These are phyloP conservation scores for Galeopsis tetrahit DNA, from an alignment of 257 asterid genomes.

Conservation along the genomic window DNA sequence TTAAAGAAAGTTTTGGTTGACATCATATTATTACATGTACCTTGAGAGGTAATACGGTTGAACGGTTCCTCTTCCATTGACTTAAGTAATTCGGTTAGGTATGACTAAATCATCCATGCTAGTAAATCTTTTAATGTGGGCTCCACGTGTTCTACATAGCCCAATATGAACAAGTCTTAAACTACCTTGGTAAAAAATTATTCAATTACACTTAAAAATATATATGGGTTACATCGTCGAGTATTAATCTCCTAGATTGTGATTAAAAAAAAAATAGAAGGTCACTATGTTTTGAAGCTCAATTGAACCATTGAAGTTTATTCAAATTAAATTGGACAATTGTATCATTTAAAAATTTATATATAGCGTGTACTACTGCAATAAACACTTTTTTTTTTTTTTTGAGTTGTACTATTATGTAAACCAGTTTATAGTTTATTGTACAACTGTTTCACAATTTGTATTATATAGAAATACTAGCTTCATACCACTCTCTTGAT, in stretches of 20 bases:
- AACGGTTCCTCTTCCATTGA: conserved; percentile 68
- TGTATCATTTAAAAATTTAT: no score
- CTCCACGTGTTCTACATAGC: neutral
- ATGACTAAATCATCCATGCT: conserved; percentile 34
- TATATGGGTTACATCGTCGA: neutral
- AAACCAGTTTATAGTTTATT: no score
- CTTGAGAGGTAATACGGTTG: conserved; percentile 47
- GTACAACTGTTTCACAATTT: no score
- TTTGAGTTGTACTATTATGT: no score
- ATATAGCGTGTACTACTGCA: no score
- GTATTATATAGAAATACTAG: no score
- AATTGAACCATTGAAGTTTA: no score
- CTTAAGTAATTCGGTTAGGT: conserved; percentile 50
- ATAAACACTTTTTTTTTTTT: no score
- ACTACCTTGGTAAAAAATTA: neutral
- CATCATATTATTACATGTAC: neutral
- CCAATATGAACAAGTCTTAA: neutral
- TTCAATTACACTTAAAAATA: neutral
- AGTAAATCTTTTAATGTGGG: neutral
- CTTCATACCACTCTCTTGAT: no score
- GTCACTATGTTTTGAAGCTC: no score
- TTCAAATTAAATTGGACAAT: no score
- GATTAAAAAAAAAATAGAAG: neutral
- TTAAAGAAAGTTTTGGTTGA: neutral
- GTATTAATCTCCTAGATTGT: neutral